Conservation (phyloP, 2,329 filamentous ascomycete species). For the Coniochaeta hoffmannii region DNA sequence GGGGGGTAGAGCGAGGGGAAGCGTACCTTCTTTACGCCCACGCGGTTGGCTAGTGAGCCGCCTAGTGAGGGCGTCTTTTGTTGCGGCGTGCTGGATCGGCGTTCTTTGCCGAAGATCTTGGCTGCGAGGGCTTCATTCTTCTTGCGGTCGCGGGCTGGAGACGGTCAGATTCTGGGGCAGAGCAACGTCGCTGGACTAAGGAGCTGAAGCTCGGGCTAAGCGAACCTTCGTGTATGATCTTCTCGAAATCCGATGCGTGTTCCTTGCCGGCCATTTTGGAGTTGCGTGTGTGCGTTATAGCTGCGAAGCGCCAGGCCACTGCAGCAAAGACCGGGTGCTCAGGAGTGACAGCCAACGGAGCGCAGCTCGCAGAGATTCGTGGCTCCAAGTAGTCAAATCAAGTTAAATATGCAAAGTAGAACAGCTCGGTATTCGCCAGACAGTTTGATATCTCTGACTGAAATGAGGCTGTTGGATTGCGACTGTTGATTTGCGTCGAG, state of each 20-base stretch:
- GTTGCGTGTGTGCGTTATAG: not conserved
- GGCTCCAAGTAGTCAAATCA: too few relatives aligned
- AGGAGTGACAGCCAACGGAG: not conserved
- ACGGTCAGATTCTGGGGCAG: slow-evolving; percentile 4
- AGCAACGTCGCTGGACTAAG: not conserved
- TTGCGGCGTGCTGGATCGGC: slow-evolving; percentile 48
- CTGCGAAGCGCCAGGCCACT: not conserved
- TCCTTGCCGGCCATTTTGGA: slow-evolving; percentile 19
- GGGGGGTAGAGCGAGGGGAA: not conserved
- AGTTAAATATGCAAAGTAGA: too few relatives aligned
- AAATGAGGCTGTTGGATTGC: too few relatives aligned
- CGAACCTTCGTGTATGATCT: slow-evolving; percentile 47
- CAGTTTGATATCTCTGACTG: too few relatives aligned
- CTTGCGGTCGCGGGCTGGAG: slow-evolving; percentile 57
- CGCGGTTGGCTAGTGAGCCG: slow-evolving; percentile 61
- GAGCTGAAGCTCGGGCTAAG: slow-evolving; percentile 2
- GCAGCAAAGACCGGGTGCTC: too few relatives aligned
- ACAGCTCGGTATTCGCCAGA: too few relatives aligned
- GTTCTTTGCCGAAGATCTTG: slow-evolving; percentile 59
- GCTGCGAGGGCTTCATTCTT: slow-evolving; percentile 66
- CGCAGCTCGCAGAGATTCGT: not conserved
- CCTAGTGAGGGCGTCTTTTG: slow-evolving; percentile 19
- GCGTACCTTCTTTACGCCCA: slow-evolving; percentile 64
- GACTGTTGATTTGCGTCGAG: too few relatives aligned
- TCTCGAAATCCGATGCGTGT: slow-evolving; percentile 42